Evolutionary conservation across 1,284 basidiomycete species (phyloP).

Genomic region (Erythrobasidium hasegawianum): DNA sequence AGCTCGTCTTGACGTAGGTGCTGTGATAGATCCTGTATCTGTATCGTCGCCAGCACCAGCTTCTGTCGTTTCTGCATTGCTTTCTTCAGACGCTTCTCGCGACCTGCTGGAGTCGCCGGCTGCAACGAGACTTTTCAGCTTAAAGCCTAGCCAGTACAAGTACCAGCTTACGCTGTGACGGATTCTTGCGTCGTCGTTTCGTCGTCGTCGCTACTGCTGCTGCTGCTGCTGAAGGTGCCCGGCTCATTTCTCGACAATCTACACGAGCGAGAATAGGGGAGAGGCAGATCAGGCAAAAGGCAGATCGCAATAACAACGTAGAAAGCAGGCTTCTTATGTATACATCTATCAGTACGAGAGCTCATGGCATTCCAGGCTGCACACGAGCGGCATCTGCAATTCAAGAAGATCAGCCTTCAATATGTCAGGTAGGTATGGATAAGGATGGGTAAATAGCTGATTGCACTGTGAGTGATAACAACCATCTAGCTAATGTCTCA

Average conservation of each 20-base stretch:
- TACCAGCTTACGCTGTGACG: slow-evolving; percentile 22
- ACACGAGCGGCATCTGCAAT: no score
- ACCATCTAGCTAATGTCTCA: no score
- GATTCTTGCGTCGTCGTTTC: slow-evolving; percentile 28
- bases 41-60: slow-evolving; percentile 30
- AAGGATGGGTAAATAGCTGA: no score
- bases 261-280: no score
- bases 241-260: neutral
- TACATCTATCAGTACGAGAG: no score
- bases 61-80: slow-evolving; percentile 34
- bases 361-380: no score
- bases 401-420: no score
- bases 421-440: no score
- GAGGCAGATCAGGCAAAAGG: no score
- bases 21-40: slow-evolving; percentile 33
- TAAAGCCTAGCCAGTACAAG: neutral
- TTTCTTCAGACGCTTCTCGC: slow-evolving; percentile 33
- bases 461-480: no score
- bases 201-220: slow-evolving; percentile 6
- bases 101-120: slow-evolving; percentile 31
- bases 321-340: no score
- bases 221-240: neutral
- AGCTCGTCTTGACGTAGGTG: neutral
- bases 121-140: slow-evolving; percentile 3
- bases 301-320: no score